A percentile compares a stretch with the other conserved stretches of the same genome.
These are phyloP conservation scores for Dacryopinax primogenitus DNA, from an alignment of 768 basidiomycete species.

Conservation along the genomic window DNA sequence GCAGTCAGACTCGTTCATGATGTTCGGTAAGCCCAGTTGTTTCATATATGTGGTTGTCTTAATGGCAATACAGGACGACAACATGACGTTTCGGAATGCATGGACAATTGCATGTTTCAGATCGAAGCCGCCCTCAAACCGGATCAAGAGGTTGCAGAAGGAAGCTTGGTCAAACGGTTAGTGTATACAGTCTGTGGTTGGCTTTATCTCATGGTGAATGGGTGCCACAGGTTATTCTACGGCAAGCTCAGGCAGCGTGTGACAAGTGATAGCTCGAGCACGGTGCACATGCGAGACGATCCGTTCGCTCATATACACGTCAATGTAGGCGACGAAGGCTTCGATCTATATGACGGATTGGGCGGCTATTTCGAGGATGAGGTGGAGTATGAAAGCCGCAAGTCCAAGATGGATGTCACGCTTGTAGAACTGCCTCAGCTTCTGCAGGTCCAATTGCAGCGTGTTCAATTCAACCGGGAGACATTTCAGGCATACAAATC, in stretches of 20 bases:
- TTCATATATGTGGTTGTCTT: constrained; percentile 12
- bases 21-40: constrained; percentile 53
- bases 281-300: constrained; percentile 74
- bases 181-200: neutral
- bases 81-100: constrained; percentile 96
- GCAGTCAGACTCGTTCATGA: constrained; percentile 65
- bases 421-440: constrained; percentile 78
- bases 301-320: constrained; percentile 88
- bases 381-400: constrained; percentile 76
- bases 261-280: constrained; percentile 34
- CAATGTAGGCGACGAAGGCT: constrained; percentile 77
- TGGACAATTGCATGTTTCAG: constrained; percentile 99
- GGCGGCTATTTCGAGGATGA: constrained; percentile 82
- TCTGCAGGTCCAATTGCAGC: constrained; percentile 90
- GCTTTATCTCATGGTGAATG: constrained; percentile 2
- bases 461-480: constrained; percentile 89
- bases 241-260: constrained; percentile 66
- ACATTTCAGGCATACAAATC: constrained; percentile 88
- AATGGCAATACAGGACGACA: constrained; percentile 55
- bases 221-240: constrained; percentile 55
- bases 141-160: constrained; percentile 26
- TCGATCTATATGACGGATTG: constrained; percentile 88
- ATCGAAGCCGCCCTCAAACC: constrained; percentile 87
- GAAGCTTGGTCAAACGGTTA: constrained; percentile 17
- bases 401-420: constrained; percentile 75